Conservation (phyloP, 257 asterid species). For the Knoxia roxburghii region DNA sequence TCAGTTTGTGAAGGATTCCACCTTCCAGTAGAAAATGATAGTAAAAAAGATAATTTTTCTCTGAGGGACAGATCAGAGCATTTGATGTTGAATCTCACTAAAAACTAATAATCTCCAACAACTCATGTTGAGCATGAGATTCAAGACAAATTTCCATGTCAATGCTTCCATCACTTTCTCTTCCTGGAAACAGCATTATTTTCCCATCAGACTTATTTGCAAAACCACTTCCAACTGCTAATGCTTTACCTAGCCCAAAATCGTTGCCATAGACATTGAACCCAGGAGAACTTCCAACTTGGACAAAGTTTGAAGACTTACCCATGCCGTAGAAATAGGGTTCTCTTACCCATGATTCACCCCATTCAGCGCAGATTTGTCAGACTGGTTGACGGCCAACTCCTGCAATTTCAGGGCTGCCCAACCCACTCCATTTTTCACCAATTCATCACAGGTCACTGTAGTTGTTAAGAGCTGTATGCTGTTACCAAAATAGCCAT, state of each 20-base stretch:
- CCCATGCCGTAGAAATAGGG: background rate
- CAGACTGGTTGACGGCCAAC: conserved; percentile 2
- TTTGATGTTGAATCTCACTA: no score
- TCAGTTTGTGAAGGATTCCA: no score
- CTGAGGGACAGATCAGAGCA: no score
- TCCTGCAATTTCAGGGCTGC: conserved; percentile 13
- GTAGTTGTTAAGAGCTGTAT: background rate
- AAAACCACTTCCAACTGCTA: conserved; percentile 26
- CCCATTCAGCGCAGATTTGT: conserved; percentile 1
- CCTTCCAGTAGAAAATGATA: no score
- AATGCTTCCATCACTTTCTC: conserved; percentile 22
- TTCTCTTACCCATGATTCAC: conserved; percentile 2
- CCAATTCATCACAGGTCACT: background rate
- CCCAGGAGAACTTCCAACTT: conserved; percentile 17
- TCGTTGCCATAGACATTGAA: conserved; percentile 23
- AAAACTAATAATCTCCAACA: conserved; percentile 9
- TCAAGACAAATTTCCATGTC: conserved; percentile 29
- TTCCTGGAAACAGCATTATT: conserved; percentile 11
- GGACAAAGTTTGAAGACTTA: background rate
- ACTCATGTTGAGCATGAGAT: conserved; percentile 20
- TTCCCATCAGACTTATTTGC: conserved; percentile 27
- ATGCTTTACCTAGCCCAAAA: conserved; percentile 31
- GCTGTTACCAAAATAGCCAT: conserved; percentile 41
- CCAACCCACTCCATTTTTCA: conserved; percentile 11
- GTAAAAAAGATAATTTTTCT: no score